These are phyloP conservation scores for Mortierella sp. DNA, from an alignment of 371 early-diverging fungal species.

Conservation along the genomic window DNA sequence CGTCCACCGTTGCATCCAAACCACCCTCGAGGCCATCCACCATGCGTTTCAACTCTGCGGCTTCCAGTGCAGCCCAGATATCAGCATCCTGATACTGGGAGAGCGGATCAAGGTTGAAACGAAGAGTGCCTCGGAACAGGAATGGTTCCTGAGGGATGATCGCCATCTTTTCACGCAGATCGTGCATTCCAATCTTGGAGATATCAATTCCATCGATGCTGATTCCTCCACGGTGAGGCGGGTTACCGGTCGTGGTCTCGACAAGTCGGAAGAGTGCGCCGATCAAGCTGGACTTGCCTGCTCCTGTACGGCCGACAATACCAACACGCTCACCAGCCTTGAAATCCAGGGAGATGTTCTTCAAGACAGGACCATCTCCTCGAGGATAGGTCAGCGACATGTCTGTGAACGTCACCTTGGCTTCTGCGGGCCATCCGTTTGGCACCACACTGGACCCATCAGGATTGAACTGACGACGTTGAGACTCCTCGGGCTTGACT, in stretches of 20 bases:
- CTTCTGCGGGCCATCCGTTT: slow-evolving; percentile 58
- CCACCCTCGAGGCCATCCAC: slow-evolving; percentile 40
- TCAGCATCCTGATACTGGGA: slow-evolving; percentile 67
- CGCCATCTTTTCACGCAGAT: slow-evolving; percentile 65
- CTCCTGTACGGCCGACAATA: slow-evolving; percentile 65
- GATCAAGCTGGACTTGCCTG: slow-evolving; percentile 72
- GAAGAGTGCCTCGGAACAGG: slow-evolving; percentile 66
- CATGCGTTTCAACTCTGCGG: slow-evolving; percentile 45
- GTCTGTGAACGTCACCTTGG: slow-evolving; percentile 55
- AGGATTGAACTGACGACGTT: slow-evolving; percentile 20
- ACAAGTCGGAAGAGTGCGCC: slow-evolving; percentile 67
- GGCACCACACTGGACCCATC: slow-evolving; percentile 29
- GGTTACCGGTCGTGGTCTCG: slow-evolving; percentile 46
- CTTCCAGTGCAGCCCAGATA: slow-evolving; percentile 66
- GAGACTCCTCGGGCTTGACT: slow-evolving; percentile 60
- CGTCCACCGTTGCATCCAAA: slow-evolving; percentile 54
- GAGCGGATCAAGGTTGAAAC: slow-evolving; percentile 71
- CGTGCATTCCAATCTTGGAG: slow-evolving; percentile 59
- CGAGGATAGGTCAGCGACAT: slow-evolving; percentile 57
- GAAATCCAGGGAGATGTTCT: slow-evolving; percentile 56
- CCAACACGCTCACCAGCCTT: slow-evolving; percentile 59
- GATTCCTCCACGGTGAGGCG: slow-evolving; percentile 57
- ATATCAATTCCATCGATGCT: slow-evolving; percentile 68
- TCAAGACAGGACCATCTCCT: slow-evolving; percentile 52
- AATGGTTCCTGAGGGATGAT: slow-evolving; percentile 77